phyloP scores from a whole-genome alignment of 1,139 yeast species.

The Suhomyces atakaporum region DNA sequence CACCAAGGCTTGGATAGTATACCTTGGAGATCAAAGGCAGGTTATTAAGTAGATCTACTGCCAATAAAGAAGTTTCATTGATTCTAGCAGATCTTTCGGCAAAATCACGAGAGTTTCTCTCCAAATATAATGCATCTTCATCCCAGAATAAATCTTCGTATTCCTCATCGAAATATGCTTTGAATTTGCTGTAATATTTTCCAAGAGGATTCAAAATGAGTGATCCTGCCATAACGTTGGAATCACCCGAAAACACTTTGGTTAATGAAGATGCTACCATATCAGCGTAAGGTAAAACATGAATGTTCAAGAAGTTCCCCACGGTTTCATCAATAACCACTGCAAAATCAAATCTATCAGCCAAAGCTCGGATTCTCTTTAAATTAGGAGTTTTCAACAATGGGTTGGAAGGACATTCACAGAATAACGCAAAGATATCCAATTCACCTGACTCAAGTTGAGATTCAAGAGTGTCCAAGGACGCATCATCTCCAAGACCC shows the following conservation, averaged over 20 bases:
- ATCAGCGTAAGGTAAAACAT: slow-evolving; percentile 81
- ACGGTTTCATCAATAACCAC: slow-evolving; percentile 92
- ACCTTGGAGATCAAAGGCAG: slow-evolving; percentile 59
- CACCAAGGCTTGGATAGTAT: slow-evolving; percentile 66
- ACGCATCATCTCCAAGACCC: slow-evolving; percentile 78
- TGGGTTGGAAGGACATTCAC: slow-evolving; percentile 96
- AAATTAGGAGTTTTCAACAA: slow-evolving; percentile 81
- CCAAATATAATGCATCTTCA: slow-evolving; percentile 90
- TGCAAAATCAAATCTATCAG: slow-evolving; percentile 70
- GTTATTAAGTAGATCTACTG: slow-evolving; percentile 50
- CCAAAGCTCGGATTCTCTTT: slow-evolving; percentile 58
- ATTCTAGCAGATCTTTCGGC: slow-evolving; percentile 64
- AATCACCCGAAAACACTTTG: slow-evolving; percentile 90
- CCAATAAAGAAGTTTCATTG: slow-evolving; percentile 63
- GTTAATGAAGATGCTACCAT: slow-evolving; percentile 85
- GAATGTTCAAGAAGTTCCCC: slow-evolving; percentile 84
- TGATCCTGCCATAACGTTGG: slow-evolving; percentile 95
- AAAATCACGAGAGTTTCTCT: slow-evolving; percentile 91
- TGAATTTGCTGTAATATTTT: slow-evolving; percentile 52
- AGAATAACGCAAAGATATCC: slow-evolving; percentile 68
- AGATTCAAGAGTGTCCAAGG: slow-evolving; percentile 65
- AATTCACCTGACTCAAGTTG: slow-evolving; percentile 62
- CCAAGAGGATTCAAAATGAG: slow-evolving; percentile 74
- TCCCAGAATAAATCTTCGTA: slow-evolving; percentile 86
- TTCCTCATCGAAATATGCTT: slow-evolving; percentile 50